These are phyloP conservation scores for Clonostachys rhizophaga DNA, from an alignment of 2,329 filamentous ascomycete genomes.

Conservation along the genomic window DNA sequence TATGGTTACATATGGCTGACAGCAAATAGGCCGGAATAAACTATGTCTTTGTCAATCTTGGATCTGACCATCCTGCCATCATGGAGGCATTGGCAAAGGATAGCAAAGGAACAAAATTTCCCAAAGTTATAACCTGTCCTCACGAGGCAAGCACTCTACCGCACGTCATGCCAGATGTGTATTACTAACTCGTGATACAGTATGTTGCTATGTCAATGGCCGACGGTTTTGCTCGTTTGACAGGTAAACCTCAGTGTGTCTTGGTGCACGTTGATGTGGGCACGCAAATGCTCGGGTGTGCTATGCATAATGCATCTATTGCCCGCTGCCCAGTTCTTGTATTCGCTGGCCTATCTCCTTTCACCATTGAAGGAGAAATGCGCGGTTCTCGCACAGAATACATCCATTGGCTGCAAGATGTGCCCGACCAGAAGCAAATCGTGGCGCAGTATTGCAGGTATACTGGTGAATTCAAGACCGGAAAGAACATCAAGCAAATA, in stretches of 20 bases:
- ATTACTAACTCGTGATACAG: slow-evolving; percentile 22
- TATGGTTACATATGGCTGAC: too few relatives aligned
- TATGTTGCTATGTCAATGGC: slow-evolving; percentile 78
- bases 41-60: slow-evolving; percentile 58
- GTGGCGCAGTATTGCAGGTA: slow-evolving; percentile 79
- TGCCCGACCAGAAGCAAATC: slow-evolving; percentile 72
- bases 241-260: slow-evolving; percentile 65
- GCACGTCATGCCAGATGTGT: neutral
- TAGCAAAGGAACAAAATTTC: slow-evolving; percentile 56
- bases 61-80: slow-evolving; percentile 69
- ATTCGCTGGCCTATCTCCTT: slow-evolving; percentile 70
- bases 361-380: slow-evolving; percentile 69
- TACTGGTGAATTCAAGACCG: slow-evolving; percentile 71
- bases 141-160: slow-evolving; percentile 58
- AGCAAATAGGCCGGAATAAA: slow-evolving; percentile 36
- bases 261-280: slow-evolving; percentile 75
- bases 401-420: slow-evolving; percentile 78
- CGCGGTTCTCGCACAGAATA: slow-evolving; percentile 69
- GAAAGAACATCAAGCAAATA: slow-evolving; percentile 78
- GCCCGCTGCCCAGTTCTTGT: slow-evolving; percentile 69
- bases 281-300: slow-evolving; percentile 67
- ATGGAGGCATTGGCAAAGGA: slow-evolving; percentile 78
- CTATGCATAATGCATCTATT: slow-evolving; percentile 69
- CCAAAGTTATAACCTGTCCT: slow-evolving; percentile 72
- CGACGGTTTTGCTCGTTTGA: slow-evolving; percentile 67